These are phyloP conservation scores for Acanthamoeba castellanii DNA, from an alignment of 208 protist species.

Conservation along the genomic window DNA sequence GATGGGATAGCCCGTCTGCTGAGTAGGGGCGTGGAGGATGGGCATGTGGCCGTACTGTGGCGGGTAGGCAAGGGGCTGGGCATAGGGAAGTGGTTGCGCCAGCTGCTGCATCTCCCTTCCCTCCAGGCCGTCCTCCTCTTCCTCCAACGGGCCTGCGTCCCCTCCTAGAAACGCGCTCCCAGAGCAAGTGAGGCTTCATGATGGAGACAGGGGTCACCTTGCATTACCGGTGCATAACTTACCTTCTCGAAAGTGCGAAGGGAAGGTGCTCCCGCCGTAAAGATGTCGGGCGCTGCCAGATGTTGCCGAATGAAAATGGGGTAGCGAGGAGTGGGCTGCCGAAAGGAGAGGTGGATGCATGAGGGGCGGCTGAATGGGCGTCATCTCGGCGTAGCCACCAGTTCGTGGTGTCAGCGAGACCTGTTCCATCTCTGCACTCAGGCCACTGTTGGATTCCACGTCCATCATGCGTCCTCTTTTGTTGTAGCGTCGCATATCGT, in stretches of 20 bases:
- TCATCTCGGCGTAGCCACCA: neutral
- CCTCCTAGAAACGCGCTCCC: neutral
- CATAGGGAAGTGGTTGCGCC: neutral
- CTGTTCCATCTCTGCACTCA: neutral
- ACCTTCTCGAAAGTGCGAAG: neutral
- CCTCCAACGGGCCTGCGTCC: neutral
- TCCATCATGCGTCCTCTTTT: conserved; percentile 66
- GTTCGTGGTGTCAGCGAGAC: neutral
- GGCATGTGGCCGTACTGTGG: conserved; percentile 4
- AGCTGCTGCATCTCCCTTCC: neutral
- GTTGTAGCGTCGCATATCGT: conserved; percentile 40
- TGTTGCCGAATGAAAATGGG: conserved; percentile 13
- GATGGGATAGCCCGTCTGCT: neutral
- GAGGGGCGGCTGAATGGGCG: neutral
- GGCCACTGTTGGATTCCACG: neutral
- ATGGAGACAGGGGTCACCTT: neutral
- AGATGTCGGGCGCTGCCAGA: neutral
- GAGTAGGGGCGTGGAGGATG: neutral
- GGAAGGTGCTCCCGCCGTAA: neutral
- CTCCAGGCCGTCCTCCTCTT: conserved; percentile 27
- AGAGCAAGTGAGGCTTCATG: neutral
- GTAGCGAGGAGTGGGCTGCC: neutral
- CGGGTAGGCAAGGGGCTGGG: neutral
- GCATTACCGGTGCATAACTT: neutral
- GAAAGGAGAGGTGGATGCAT: conserved; percentile 15